Evolutionary conservation across 2,329 filamentous ascomycete species (phyloP).

Genomic region (Whalleya microplaca): DNA sequence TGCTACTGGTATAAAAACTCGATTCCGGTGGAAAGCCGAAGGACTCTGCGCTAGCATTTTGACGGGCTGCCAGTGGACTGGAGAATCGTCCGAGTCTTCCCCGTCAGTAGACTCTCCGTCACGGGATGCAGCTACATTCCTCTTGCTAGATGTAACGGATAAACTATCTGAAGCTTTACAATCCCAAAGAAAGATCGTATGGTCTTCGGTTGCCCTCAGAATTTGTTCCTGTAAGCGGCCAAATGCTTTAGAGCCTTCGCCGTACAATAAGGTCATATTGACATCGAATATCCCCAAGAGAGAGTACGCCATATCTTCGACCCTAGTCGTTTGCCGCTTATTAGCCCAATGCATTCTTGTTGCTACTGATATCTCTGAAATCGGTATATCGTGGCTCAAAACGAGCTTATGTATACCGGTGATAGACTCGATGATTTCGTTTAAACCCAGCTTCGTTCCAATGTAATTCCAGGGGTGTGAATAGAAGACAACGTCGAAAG

Average conservation of each 20-base stretch:
- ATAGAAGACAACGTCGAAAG: not conserved
- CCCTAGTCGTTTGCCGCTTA: constrained; percentile 2
- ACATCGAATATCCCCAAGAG: constrained; percentile 9
- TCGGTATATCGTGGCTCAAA: not conserved
- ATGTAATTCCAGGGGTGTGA: not conserved
- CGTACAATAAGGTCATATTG: constrained; percentile 10
- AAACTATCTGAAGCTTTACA: not conserved
- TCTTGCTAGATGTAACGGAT: too few species aligned
- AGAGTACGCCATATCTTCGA: constrained; percentile 3
- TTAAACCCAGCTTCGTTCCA: not conserved
- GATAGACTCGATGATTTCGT: not conserved
- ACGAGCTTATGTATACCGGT: not conserved
- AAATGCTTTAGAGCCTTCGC: constrained; percentile 6
- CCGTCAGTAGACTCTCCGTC: too few species aligned
- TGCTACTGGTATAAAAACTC: too few species aligned
- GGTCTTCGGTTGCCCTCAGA: constrained; percentile 3
- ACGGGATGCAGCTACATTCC: too few species aligned
- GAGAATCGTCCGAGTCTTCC: too few species aligned
- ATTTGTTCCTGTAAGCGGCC: constrained; percentile 10
- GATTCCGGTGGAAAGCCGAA: too few species aligned
- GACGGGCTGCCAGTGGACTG: too few species aligned
- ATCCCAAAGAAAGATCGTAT: constrained; percentile 5
- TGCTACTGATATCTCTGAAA: not conserved
- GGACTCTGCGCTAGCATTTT: too few species aligned
- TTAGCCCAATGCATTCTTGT: constrained; percentile 8